Evolutionary conservation across 2,329 filamentous ascomycete genomes (phyloP).

Genomic region (Apiospora malaysiana): DNA sequence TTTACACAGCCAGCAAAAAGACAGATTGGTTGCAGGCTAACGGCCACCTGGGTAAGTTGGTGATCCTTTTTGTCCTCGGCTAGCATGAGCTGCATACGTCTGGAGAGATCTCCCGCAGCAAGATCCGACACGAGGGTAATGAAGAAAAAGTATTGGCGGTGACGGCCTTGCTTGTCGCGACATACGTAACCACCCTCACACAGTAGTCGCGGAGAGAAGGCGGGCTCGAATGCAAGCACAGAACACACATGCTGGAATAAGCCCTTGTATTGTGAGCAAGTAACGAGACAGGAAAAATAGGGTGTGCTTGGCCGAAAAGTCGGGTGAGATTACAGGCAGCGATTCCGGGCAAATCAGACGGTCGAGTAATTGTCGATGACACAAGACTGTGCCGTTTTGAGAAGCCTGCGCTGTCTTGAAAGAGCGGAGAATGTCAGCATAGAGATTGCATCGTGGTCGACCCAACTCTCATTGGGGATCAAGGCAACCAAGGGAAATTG

Average conservation of each 20-base stretch:
- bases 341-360: conserved; percentile 6
- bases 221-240: background rate
- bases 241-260: background rate
- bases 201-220: background rate
- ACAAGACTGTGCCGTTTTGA: conserved; percentile 13
- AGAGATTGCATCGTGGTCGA: conserved; percentile 12
- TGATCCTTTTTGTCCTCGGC: background rate
- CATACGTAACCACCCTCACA: background rate
- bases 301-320: conserved; percentile 4
- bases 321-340: conserved; percentile 8
- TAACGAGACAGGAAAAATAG: background rate
- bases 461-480: conserved; percentile 6
- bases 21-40: conserved; percentile 8
- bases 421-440: conserved; percentile 14
- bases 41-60: conserved; percentile 2
- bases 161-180: background rate
- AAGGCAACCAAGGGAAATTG: conserved; percentile 12
- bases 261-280: background rate
- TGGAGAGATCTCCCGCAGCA: conserved; percentile 11
- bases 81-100: conserved; percentile 2
- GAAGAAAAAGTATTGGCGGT: background rate
- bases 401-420: conserved; percentile 15
- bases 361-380: background rate
- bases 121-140: background rate
- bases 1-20: conserved; percentile 13